phyloP scores from a whole-genome alignment of 2,329 filamentous ascomycete genomes.

The Phoma herbarum region DNA sequence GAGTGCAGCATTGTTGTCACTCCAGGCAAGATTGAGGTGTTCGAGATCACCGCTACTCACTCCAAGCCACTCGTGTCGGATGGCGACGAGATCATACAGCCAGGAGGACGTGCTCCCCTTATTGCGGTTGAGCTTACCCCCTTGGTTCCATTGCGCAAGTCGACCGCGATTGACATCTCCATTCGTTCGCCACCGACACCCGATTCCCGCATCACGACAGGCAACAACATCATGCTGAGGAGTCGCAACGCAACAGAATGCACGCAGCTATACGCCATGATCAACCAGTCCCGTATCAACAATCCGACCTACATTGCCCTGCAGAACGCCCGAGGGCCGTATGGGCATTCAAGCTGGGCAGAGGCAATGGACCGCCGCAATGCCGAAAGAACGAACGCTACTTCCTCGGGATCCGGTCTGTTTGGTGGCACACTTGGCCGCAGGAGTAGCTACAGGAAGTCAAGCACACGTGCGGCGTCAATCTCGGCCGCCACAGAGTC shows the following conservation, averaged over 20 bases:
- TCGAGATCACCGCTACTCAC: conserved; percentile 62
- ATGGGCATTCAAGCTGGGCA: conserved; percentile 57
- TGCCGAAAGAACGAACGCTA: conserved; percentile 50
- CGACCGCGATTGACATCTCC: conserved; percentile 91
- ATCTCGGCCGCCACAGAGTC: conserved; percentile 74
- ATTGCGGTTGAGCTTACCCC: conserved; percentile 87
- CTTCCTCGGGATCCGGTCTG: conserved; percentile 57
- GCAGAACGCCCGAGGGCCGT: conserved; percentile 73
- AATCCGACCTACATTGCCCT: conserved; percentile 88
- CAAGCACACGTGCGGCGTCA: conserved; percentile 62
- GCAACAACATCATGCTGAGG: conserved; percentile 89
- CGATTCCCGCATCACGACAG: conserved; percentile 73
- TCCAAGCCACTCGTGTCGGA: conserved; percentile 53
- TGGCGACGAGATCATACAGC: conserved; percentile 50
- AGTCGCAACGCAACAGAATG: conserved; percentile 80
- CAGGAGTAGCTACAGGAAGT: conserved; percentile 64
- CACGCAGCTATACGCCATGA: conserved; percentile 80
- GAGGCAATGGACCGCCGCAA: conserved; percentile 63
- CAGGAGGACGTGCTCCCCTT: conserved; percentile 58
- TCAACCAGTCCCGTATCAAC: conserved; percentile 88
- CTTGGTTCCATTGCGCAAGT: conserved; percentile 86
- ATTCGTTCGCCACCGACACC: conserved; percentile 84
- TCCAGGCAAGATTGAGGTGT: conserved; percentile 71
- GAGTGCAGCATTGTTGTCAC: conserved; percentile 71
- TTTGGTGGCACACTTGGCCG: conserved; percentile 57